Percentiles rank a stretch among this genome's conserved stretches.
Conservation (phyloP, 1,284 basidiomycete genomes). For the Exsudoporus floridanus region DNA sequence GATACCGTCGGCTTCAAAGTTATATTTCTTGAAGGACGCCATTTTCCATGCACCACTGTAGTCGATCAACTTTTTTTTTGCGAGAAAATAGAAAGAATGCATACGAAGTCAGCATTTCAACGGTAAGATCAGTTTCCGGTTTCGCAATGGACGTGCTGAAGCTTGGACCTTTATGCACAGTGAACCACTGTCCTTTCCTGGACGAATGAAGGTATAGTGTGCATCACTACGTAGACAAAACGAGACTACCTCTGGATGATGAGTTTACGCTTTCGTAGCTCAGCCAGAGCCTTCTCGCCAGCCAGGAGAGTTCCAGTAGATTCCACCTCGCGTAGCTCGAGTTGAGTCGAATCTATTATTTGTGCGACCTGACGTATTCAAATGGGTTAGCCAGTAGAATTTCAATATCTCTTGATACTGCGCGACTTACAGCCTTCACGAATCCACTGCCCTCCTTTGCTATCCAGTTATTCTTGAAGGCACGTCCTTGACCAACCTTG, state of each 20-base stretch:
- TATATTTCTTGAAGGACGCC: conserved; percentile 95
- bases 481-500: conserved; percentile 90
- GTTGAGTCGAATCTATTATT: conserved; percentile 73
- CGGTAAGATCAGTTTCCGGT: conserved; percentile 96
- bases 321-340: conserved; percentile 76
- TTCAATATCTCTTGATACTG: background rate
- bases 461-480: conserved; percentile 98
- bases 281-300: conserved; percentile 81
- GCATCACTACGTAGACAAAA: background rate
- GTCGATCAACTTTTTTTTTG: conserved; percentile 2
- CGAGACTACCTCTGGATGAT: conserved; percentile 60
- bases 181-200: conserved; percentile 96
- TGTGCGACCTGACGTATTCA: conserved; percentile 47
- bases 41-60: conserved; percentile 88
- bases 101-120: conserved; percentile 91
- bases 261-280: conserved; percentile 92
- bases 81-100: conserved; percentile 26
- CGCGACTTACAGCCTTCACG: conserved; percentile 71
- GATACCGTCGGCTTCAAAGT: conserved; percentile 95
- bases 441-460: conserved; percentile 88
- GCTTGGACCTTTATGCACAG: conserved; percentile 79
- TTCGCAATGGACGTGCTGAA: conserved; percentile 95
- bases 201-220: background rate
- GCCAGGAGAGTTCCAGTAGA: conserved; percentile 66
- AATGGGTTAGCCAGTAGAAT: conserved; percentile 1